Conservation (phyloP, 805 yeast genomes). For the Cyberlindnera suaveolens region DNA sequence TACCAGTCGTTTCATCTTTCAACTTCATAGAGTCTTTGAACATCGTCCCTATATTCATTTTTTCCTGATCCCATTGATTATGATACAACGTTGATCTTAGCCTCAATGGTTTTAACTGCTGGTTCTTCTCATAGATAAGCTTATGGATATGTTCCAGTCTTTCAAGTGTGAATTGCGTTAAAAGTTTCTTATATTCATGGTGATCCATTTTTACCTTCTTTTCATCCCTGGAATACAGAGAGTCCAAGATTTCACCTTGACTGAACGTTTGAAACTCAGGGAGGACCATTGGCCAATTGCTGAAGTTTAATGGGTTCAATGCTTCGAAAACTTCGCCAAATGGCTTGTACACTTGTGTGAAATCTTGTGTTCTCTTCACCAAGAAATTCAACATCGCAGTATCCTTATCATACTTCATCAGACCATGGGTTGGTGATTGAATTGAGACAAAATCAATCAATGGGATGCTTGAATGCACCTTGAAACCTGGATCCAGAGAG, state of each 20-base stretch:
- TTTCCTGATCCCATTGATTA: conserved; percentile 31
- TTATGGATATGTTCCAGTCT: conserved; percentile 26
- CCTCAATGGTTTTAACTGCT: conserved; percentile 24
- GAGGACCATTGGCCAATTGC: conserved; percentile 4
- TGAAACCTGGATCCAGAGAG: conserved; percentile 40
- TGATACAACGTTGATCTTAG: conserved; percentile 36
- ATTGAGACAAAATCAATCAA: conserved; percentile 38
- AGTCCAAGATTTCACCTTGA: neutral
- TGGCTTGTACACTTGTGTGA: neutral
- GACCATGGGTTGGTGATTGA: conserved; percentile 40
- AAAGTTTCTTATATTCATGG: conserved; percentile 27
- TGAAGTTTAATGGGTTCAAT: neutral
- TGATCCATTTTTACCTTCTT: neutral
- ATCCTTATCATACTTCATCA: neutral
- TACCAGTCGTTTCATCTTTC: conserved; percentile 14
- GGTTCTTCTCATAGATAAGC: conserved; percentile 18
- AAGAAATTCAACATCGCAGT: neutral
- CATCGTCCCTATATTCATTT: conserved; percentile 33
- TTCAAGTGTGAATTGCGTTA: conserved; percentile 33
- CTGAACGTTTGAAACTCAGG: neutral
- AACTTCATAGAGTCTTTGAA: conserved; percentile 28
- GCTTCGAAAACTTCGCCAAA: conserved; percentile 1
- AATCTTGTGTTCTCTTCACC: conserved; percentile 2
- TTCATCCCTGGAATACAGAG: neutral
- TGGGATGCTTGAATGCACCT: conserved; percentile 30